phyloP scores from a whole-genome alignment of 352 stramenopile genomes.

The Globisporangium sylvaticum region DNA sequence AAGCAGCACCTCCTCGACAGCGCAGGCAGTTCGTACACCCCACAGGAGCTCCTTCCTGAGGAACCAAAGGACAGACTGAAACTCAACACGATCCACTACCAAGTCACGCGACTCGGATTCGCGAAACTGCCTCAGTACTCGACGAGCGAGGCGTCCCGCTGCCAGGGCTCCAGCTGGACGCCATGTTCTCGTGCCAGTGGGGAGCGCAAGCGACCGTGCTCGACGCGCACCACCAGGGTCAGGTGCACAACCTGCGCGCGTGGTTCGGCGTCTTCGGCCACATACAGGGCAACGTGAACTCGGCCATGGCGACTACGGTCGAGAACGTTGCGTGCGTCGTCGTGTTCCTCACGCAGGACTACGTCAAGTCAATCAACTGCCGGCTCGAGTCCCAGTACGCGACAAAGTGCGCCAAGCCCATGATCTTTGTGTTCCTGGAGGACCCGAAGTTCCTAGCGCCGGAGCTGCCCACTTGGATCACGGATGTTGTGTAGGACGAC shows the following conservation, averaged over 20 bases:
- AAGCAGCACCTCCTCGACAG: not conserved
- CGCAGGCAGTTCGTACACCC: not conserved
- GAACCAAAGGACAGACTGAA: constrained; percentile 18
- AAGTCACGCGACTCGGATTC: constrained; percentile 31
- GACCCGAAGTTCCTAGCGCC: constrained; percentile 20
- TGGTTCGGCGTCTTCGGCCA: constrained; percentile 62
- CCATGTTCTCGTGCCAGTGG: constrained; percentile 66
- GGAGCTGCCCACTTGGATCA: constrained; percentile 35
- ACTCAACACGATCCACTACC: constrained; percentile 29
- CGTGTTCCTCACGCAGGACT: constrained; percentile 46
- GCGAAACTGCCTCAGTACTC: constrained; percentile 29
- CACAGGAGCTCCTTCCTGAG: constrained; percentile 19
- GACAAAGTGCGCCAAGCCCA: constrained; percentile 28
- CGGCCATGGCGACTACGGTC: constrained; percentile 51
- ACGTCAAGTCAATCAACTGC: constrained; percentile 51
- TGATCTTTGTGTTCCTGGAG: constrained; percentile 46
- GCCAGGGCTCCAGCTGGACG: constrained; percentile 34
- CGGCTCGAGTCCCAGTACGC: constrained; percentile 57
- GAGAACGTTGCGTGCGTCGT: constrained; percentile 55
- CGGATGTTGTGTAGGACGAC: constrained; percentile 22
- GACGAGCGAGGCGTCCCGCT: constrained; percentile 35
- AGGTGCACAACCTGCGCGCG: constrained; percentile 30
- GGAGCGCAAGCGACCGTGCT: constrained; percentile 34
- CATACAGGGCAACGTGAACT: constrained; percentile 68
- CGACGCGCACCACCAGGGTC: constrained; percentile 38